These are phyloP conservation scores for Boletus smithii DNA, from an alignment of 1,284 basidiomycete genomes.

Conservation along the genomic window DNA sequence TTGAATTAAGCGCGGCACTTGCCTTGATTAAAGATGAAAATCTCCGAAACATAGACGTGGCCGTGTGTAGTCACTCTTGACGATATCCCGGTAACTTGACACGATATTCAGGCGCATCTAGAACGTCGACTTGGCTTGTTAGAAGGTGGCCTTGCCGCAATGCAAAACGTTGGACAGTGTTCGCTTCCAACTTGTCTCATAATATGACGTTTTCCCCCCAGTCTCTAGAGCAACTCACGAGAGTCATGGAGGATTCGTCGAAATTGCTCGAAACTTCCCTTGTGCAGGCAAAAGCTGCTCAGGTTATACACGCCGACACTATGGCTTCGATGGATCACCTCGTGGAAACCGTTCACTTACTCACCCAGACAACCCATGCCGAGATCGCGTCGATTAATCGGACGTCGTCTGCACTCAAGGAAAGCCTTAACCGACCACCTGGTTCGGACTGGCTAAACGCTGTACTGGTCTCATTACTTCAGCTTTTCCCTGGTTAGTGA, in stretches of 20 bases:
- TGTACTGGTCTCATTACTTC: constrained; percentile 12
- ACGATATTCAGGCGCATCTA: constrained; percentile 25
- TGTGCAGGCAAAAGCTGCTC: constrained; percentile 29
- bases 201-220: constrained; percentile 9
- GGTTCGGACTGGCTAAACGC: constrained; percentile 23
- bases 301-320: constrained; percentile 36
- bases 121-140: constrained; percentile 27
- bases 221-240: constrained; percentile 28
- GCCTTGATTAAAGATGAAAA: constrained; percentile 32
- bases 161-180: constrained; percentile 30
- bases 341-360: constrained; percentile 33
- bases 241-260: constrained; percentile 23
- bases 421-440: constrained; percentile 19
- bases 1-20: constrained; percentile 25
- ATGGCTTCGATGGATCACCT: constrained; percentile 37
- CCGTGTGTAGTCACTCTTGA: constrained; percentile 18
- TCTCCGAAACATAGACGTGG: constrained; percentile 25
- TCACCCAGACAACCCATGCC: constrained; percentile 38
- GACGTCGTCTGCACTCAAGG: constrained; percentile 39
- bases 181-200: background rate
- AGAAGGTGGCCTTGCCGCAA: constrained; percentile 23
- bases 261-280: constrained; percentile 29
- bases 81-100: constrained; percentile 8
- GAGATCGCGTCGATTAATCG: constrained; percentile 48
- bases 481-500: constrained; percentile 25